Base-by-base conservation (phyloP, 2,329 filamentous ascomycete species). In the Tolypocladium tundrense region DNA sequence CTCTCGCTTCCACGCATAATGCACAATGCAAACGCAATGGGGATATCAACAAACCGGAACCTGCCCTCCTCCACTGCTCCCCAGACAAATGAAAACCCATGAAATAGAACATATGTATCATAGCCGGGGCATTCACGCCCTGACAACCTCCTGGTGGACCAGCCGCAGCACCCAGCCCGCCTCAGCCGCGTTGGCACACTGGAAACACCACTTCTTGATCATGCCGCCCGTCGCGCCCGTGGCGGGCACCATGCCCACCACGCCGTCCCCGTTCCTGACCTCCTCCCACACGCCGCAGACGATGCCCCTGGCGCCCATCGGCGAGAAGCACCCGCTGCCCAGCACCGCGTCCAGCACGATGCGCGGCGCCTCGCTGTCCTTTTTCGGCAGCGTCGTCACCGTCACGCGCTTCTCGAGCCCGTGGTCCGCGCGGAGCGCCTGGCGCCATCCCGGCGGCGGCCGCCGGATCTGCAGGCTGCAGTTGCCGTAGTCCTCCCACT, bases 401-500 rank as follows among this genome's bases (percentile, higher is more conserved):
- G 96, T 78, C 59, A 99, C 85, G 10, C 93, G 86, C 76, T 97
- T 97, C 75, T 96, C 89, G 62, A 88, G 75, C 21, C 86, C 85
- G 64, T 86, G 81, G 61, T 85, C 78, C 62, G 81, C 82, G 45
- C 79, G 76, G 57, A 84, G 77, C 59, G 80, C 83, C 72, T 82
- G 83, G 48, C 76, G 76, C 70, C 80, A 82, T 8, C 82, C 83
- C 41, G 74, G 82, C 55, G 79, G 87, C n/a, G 90, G 88, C 21
- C 85, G 83, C 69, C 91, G 85, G 66, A 99, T 91, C 19, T 88
- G 90, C 60, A 99, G 76, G 42, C 85, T 80, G 60, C 91, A 95
- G 64, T 90, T 86, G 62, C 94, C 93, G 76, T 92, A 86, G 69
- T 97, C 92, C 60, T 91, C 86, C 94, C 94, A 99, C 69, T 93